Evolutionary conservation across 2,329 filamentous ascomycete species (phyloP).

Genomic region (Cytospora chrysosperma): DNA sequence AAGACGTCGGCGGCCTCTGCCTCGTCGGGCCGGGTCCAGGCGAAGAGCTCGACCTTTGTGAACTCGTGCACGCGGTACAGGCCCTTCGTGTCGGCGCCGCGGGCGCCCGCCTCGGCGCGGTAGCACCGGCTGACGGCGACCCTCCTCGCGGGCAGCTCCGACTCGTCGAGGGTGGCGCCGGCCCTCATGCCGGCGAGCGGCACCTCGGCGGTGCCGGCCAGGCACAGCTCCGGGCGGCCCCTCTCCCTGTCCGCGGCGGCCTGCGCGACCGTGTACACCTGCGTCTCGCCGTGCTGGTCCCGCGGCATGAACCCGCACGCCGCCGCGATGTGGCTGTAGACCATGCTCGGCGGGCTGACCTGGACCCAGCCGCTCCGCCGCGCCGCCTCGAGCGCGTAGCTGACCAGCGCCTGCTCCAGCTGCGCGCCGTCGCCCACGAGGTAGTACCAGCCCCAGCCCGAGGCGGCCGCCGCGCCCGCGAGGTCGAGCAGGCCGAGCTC

Average conservation of each 20-base stretch:
- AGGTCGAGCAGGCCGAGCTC: slow-evolving; percentile 93
- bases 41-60: slow-evolving; percentile 97
- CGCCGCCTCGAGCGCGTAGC: slow-evolving; percentile 77
- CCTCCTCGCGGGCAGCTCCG: slow-evolving; percentile 70
- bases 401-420: slow-evolving; percentile 90
- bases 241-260: slow-evolving; percentile 58
- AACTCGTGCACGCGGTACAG: slow-evolving; percentile 98
- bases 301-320: slow-evolving; percentile 94
- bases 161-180: slow-evolving; percentile 62
- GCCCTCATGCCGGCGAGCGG: slow-evolving; percentile 90
- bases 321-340: slow-evolving; percentile 86
- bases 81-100: slow-evolving; percentile 88
- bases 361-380: slow-evolving; percentile 70
- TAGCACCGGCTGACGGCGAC: slow-evolving; percentile 92
- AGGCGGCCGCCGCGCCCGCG: slow-evolving; percentile 72
- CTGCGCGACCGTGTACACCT: slow-evolving; percentile 80
- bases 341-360: slow-evolving; percentile 82
- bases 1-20: slow-evolving; percentile 60
- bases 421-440: slow-evolving; percentile 87
- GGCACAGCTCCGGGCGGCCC: slow-evolving; percentile 66
- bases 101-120: slow-evolving; percentile 87
- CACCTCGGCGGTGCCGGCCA: slow-evolving; percentile 92
- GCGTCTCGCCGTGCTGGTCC: slow-evolving; percentile 86
- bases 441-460: slow-evolving; percentile 98
- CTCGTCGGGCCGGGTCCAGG: slow-evolving; percentile 70